phyloP scores from a whole-genome alignment of 306 rosid genomes.

The Rubus idaeus region DNA sequence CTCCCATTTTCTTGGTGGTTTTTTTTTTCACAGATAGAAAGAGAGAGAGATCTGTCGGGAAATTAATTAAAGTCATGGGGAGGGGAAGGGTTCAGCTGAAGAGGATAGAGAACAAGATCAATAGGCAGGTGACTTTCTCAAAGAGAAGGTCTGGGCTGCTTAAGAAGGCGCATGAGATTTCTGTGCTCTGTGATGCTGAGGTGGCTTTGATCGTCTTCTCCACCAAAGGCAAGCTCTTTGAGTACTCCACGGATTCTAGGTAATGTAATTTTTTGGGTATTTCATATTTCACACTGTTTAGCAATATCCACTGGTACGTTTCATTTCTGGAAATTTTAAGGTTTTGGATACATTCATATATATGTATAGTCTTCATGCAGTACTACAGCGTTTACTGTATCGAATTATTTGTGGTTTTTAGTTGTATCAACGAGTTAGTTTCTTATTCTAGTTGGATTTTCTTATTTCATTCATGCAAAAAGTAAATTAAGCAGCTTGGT shows the following conservation, averaged over 20 bases:
- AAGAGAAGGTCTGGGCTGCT: slow-evolving; percentile 82
- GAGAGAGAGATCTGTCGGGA: background rate
- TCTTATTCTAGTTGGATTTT: background rate
- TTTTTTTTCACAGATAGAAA: background rate
- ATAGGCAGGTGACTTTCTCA: slow-evolving; percentile 85
- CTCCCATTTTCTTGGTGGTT: background rate
- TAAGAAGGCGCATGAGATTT: slow-evolving; percentile 90
- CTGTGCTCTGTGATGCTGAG: slow-evolving; percentile 93
- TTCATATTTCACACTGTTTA: background rate
- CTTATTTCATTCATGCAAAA: background rate
- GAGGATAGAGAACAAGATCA: slow-evolving; percentile 94
- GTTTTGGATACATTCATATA: background rate
- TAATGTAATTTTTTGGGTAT: slow-evolving; percentile 17
- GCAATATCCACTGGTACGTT: background rate
- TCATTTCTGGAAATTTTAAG: background rate
- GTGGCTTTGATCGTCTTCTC: slow-evolving; percentile 84
- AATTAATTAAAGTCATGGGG: slow-evolving; percentile 45
- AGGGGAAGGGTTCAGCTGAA: slow-evolving; percentile 87
- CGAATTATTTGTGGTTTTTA: background rate
- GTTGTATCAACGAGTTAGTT: background rate
- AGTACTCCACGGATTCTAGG: slow-evolving; percentile 77
- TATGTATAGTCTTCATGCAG: background rate
- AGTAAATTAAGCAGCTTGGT: background rate
- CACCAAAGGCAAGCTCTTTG: slow-evolving; percentile 76
- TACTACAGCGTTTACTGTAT: background rate